Evolutionary conservation across 768 basidiomycete genomes (phyloP).

Genomic region (Suillus bovinus): DNA sequence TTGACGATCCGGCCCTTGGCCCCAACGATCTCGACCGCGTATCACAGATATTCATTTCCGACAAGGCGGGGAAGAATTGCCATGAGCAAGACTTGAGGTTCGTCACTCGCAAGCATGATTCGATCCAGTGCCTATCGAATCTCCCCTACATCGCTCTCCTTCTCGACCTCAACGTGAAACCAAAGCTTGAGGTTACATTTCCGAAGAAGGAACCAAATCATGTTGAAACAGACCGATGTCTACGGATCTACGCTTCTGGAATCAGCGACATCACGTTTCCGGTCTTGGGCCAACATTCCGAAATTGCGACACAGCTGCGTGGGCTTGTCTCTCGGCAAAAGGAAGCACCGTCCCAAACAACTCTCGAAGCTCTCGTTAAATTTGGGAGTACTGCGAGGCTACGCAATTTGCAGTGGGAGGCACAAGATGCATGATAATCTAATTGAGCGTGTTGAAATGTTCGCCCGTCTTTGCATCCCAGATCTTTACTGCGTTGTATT

Average conservation of each 20-base stretch:
- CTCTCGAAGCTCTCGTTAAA: no score
- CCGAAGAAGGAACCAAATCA: not conserved
- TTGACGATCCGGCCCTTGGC: slow-evolving; percentile 1
- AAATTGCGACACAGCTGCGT: no score
- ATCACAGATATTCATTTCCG: slow-evolving; percentile 22
- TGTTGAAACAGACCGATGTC: not conserved
- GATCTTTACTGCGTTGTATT: no score
- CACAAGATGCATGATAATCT: no score
- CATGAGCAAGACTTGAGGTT: not conserved
- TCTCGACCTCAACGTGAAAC: not conserved
- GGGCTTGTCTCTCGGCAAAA: no score
- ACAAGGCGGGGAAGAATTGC: slow-evolving; percentile 9
- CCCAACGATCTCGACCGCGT: not conserved
- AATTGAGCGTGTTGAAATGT: no score
- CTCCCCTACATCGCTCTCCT: slow-evolving; percentile 4
- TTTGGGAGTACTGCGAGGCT: no score
- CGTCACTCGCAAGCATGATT: not conserved
- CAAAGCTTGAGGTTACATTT: not conserved
- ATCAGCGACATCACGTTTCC: not conserved
- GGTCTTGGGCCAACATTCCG: no score
- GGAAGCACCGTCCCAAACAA: no score
- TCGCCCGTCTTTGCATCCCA: no score
- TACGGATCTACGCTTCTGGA: slow-evolving; percentile 5
- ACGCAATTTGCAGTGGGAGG: no score
- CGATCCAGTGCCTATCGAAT: not conserved